Percentiles rank a stretch among this genome's conserved stretches.
Conservation (phyloP, 2,329 filamentous ascomycete genomes). For the Alternaria panax region DNA sequence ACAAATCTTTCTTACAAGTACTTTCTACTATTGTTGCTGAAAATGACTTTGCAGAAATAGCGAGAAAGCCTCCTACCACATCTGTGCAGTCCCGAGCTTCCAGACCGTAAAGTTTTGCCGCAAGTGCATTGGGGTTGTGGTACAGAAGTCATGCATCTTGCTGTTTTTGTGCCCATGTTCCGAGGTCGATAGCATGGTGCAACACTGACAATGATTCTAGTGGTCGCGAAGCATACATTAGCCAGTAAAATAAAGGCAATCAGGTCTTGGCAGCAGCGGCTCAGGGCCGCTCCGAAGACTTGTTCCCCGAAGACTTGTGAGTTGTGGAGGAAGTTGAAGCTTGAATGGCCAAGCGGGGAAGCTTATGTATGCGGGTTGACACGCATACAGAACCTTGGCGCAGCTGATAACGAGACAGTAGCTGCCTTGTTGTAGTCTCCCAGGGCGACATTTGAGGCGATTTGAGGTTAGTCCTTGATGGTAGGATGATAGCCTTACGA, state of each 20-base stretch:
- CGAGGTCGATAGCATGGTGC: conserved; percentile 23
- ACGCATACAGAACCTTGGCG: conserved; percentile 16
- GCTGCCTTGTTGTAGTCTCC: not conserved
- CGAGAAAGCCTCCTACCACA: not conserved
- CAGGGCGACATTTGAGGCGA: not conserved
- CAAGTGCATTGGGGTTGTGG: conserved; percentile 1
- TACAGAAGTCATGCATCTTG: conserved; percentile 4
- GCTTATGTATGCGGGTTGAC: conserved; percentile 28
- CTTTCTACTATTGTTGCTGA: not conserved
- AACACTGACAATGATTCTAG: conserved; percentile 17
- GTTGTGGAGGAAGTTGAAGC: conserved; percentile 14
- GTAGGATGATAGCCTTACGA: not conserved
- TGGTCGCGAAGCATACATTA: conserved; percentile 15
- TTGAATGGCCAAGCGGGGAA: conserved; percentile 29
- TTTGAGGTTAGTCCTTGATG: too few species aligned
- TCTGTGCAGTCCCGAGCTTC: conserved; percentile 8
- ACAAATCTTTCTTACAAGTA: not conserved
- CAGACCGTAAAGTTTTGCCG: not conserved
- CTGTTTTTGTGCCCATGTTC: conserved; percentile 17
- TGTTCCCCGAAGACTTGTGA: conserved; percentile 6
- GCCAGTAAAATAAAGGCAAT: conserved; percentile 10
- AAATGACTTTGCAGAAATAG: not conserved
- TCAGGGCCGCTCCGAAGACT: not conserved
- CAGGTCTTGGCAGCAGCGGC: not conserved
- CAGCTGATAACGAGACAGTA: not conserved